Base-by-base conservation (phyloP, 2,329 filamentous ascomycete species). In the Sordariomycetes sp. region DNA sequence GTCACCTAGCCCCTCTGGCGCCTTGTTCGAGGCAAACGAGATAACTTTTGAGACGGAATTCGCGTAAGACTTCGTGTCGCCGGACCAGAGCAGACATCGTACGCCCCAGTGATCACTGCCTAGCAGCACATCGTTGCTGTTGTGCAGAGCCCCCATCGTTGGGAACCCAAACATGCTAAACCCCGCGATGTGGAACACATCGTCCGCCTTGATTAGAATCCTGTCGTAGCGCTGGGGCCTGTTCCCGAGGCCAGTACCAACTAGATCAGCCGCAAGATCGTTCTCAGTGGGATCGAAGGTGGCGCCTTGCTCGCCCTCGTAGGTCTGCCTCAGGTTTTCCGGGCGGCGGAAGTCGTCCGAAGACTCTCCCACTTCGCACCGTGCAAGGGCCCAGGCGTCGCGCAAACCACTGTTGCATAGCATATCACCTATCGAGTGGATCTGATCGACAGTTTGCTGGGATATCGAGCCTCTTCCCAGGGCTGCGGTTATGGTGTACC, bases 201-300 rank as follows among this genome's bases (percentile, higher is more conserved):
- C 71, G 17, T 71, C 67, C 7, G 70, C 68, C 52, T 74, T 77
- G 36, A 82, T 66, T 2, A 86, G 67, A 52, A 87, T 82, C 36
- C 84, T 74, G 62, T 87, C 83, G 60, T 86, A 87, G 53, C 85
- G 70, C 63, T 87, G 84, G 1, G 84, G 82, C 22, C 81, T 73
- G 61, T 76, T 76, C 53, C 79, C 74, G 53, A 72, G 67, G 1
- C 74, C 74, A 52, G 65, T 70, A 2, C 72, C 72, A 1, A 77
- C 74, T 3, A 75, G 75, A 12, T 72, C 69, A 1, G 76, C 74
- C 2, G 84, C 82, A 13, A 85, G 70, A 1, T 67, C 65, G 62
- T 87, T 87, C 6, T 68, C 68, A 1, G 68, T 68, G 0, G 83
- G 83, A 62, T 87, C 77, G 64, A 84, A 87, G 0, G 84, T 87